Conservation (phyloP, 495 filamentous ascomycete genomes). For the Aspergillus taichungensis region DNA sequence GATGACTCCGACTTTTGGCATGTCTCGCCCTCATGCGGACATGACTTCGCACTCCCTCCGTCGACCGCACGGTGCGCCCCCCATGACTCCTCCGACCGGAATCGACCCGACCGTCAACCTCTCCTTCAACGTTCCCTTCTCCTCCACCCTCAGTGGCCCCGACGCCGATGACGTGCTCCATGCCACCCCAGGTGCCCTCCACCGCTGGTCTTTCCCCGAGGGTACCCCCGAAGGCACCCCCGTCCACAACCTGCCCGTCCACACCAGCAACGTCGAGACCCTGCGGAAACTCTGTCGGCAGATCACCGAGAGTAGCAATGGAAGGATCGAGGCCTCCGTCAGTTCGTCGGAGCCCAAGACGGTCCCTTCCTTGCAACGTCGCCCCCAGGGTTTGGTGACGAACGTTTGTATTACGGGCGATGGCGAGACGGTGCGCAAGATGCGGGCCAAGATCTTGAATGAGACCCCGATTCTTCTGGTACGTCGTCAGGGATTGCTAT, state of each 20-base stretch:
- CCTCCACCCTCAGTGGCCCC: slow-evolving; percentile 81
- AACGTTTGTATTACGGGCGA: slow-evolving; percentile 85
- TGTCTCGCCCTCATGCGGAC: slow-evolving; percentile 66
- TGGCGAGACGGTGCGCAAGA: slow-evolving; percentile 72
- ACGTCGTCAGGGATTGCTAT: slow-evolving; percentile 26
- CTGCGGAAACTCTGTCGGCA: slow-evolving; percentile 69
- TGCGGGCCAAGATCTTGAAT: slow-evolving; percentile 75
- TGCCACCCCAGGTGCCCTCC: slow-evolving; percentile 70
- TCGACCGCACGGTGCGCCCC: slow-evolving; percentile 58
- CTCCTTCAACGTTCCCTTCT: slow-evolving; percentile 93
- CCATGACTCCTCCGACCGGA: slow-evolving; percentile 54
- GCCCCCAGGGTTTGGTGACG: slow-evolving; percentile 68
- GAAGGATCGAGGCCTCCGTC: slow-evolving; percentile 68
- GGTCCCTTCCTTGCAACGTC: slow-evolving; percentile 53
- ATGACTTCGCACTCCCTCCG: slow-evolving; percentile 62
- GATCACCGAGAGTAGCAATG: slow-evolving; percentile 61
- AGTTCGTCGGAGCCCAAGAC: slow-evolving; percentile 75
- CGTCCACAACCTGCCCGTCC: slow-evolving; percentile 79
- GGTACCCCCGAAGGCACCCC: slow-evolving; percentile 73
- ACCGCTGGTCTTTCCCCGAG: slow-evolving; percentile 86
- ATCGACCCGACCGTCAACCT: slow-evolving; percentile 64
- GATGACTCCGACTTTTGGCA: slow-evolving; percentile 77
- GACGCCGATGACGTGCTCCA: slow-evolving; percentile 87
- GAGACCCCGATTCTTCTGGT: slow-evolving; percentile 83
- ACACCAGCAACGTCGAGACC: slow-evolving; percentile 71